A percentile compares a stretch with the other conserved stretches of the same genome.
phyloP scores from a whole-genome alignment of 345 rosid genomes.

The Brassica incana region DNA sequence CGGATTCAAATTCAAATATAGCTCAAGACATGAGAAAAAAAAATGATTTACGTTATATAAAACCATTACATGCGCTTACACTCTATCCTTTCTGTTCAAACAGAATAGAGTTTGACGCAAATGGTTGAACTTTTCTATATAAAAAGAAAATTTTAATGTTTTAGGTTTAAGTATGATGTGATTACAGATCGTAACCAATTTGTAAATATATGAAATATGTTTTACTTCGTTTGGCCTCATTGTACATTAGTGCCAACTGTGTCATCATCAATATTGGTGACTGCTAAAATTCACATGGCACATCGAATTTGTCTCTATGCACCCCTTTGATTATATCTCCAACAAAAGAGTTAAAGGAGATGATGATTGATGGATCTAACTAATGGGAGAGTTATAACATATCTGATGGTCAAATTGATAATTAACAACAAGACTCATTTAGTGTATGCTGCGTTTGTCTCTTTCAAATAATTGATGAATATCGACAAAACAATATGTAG shows the following conservation, averaged over 20 bases:
- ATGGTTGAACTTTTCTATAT: not conserved
- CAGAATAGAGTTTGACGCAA: not conserved
- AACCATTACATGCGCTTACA: not conserved
- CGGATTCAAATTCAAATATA: too few species aligned
- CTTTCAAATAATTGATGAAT: slow-evolving; percentile 35
- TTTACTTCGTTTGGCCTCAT: slow-evolving; percentile 10
- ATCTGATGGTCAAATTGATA: slow-evolving; percentile 5
- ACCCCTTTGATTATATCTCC: not conserved
- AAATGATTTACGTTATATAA: too few species aligned
- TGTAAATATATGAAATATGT: not conserved
- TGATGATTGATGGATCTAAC: slow-evolving; percentile 23
- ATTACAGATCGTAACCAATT: not conserved
- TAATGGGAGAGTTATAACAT: slow-evolving; percentile 1
- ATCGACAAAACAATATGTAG: slow-evolving; percentile 31
- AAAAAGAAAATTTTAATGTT: too few species aligned
- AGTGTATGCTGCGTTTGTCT: slow-evolving; percentile 23
- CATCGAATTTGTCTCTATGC: not conserved
- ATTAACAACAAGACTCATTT: slow-evolving; percentile 3
- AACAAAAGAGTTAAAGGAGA: not conserved
- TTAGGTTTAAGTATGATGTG: not conserved
- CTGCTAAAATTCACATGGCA: slow-evolving; percentile 16
- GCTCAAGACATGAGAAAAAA: too few species aligned
- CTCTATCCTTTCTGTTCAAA: not conserved
- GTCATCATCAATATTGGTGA: not conserved
- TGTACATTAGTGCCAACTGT: not conserved